A percentile compares a stretch with the other conserved stretches of the same genome.
Conservation (phyloP, 768 basidiomycete species). For the Boletus subparvulus region DNA sequence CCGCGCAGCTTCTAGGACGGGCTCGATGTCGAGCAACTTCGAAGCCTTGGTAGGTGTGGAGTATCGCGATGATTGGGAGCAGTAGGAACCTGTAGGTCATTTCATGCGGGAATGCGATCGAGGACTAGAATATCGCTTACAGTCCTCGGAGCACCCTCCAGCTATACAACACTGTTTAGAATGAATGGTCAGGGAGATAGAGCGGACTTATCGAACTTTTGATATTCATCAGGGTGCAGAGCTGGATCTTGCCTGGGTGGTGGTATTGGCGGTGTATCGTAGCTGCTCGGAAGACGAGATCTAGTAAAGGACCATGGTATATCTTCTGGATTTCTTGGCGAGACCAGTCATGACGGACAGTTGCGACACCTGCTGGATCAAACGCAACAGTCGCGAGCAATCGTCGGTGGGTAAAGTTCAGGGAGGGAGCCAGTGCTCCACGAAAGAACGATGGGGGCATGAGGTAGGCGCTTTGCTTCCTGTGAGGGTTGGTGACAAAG, state of each 20-base stretch:
- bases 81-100: constrained; percentile 75
- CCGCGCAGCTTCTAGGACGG: constrained; percentile 88
- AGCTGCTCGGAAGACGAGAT: constrained; percentile 86
- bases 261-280: constrained; percentile 82
- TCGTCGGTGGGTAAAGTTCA: constrained; percentile 35
- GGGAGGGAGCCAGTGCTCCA: constrained; percentile 6
- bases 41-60: constrained; percentile 87
- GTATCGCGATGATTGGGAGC: constrained; percentile 96
- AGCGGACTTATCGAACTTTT: constrained; percentile 66
- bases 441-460: constrained; percentile 16
- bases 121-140: constrained; percentile 44
- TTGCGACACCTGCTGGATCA: constrained; percentile 2
- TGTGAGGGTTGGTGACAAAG: not conserved
- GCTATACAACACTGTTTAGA: constrained; percentile 45
- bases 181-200: constrained; percentile 20
- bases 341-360: constrained; percentile 65
- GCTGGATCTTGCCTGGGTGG: constrained; percentile 86
- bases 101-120: not conserved
- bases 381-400: constrained; percentile 58
- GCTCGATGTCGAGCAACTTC: constrained; percentile 82
- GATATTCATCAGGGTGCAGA: constrained; percentile 98
- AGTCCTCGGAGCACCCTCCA: constrained; percentile 95
- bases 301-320: constrained; percentile 83
- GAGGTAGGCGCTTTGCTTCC: not conserved
- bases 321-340: constrained; percentile 80